Evolutionary conservation across 2,329 filamentous ascomycete genomes (phyloP).

Genomic region (Elsinoe fawcettii): DNA sequence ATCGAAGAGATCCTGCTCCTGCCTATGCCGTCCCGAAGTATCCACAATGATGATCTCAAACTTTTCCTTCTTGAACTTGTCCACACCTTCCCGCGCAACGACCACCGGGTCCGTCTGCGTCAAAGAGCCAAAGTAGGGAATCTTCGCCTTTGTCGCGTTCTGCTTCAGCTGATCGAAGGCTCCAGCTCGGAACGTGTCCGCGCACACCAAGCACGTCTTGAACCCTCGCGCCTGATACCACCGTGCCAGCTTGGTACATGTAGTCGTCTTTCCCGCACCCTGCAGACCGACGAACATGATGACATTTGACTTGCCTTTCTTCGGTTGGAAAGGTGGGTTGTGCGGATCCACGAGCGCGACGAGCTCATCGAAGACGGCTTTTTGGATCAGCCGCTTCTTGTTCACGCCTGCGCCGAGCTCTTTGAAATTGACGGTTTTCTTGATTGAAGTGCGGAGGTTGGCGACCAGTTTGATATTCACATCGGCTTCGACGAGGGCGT

Average conservation of each 20-base stretch:
- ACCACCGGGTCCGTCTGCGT: constrained; percentile 94
- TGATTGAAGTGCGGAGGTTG: constrained; percentile 87
- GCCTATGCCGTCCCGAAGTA: constrained; percentile 87
- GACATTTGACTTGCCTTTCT: constrained; percentile 91
- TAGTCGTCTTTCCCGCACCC: constrained; percentile 95
- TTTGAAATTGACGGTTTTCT: constrained; percentile 85
- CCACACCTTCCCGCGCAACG: constrained; percentile 89
- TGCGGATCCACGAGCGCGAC: constrained; percentile 94
- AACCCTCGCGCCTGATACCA: constrained; percentile 94
- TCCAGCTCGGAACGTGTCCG: constrained; percentile 96
- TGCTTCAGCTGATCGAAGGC: constrained; percentile 98
- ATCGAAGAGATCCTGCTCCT: constrained; percentile 89
- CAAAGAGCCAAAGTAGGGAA: constrained; percentile 93
- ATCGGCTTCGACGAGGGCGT: constrained; percentile 90
- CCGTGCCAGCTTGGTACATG: constrained; percentile 90
- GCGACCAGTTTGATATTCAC: constrained; percentile 93
- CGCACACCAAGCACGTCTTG: constrained; percentile 88
- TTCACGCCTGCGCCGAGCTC: constrained; percentile 85
- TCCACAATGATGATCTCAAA: constrained; percentile 99
- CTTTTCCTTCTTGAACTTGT: constrained; percentile 97
- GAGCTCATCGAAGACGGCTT: constrained; percentile 93
- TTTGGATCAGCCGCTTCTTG: constrained; percentile 97
- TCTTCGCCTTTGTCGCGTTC: constrained; percentile 97
- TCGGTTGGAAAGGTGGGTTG: constrained; percentile 89
- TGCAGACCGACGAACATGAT: constrained; percentile 99